These are phyloP conservation scores for Macrolepiota fuliginosa DNA, from an alignment of 768 basidiomycete genomes.

Conservation along the genomic window DNA sequence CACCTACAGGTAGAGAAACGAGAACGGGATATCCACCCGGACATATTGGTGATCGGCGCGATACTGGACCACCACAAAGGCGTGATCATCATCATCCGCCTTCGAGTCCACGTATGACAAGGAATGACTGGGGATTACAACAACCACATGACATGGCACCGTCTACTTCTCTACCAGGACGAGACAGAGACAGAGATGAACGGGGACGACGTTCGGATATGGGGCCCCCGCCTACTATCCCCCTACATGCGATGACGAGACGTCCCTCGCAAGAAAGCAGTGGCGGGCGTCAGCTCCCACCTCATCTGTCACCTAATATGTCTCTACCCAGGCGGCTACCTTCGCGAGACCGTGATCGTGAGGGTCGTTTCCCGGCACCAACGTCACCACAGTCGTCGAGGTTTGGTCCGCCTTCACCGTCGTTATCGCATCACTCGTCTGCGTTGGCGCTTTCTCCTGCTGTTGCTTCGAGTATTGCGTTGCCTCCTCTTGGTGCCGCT, in stretches of 20 bases:
- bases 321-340: constrained; percentile 36
- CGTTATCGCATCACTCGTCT: constrained; percentile 37
- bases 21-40: constrained; percentile 25
- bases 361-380: constrained; percentile 34
- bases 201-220: constrained; percentile 44
- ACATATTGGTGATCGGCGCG: constrained; percentile 25
- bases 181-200: constrained; percentile 29
- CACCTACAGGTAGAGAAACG: no score
- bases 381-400: constrained; percentile 30
- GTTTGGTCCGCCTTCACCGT: constrained; percentile 41
- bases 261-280: constrained; percentile 31
- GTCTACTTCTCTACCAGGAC: constrained; percentile 20
- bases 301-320: constrained; percentile 45
- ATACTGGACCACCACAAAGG: constrained; percentile 18
- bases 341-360: constrained; percentile 29
- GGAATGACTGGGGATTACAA: constrained; percentile 23
- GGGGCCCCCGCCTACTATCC: constrained; percentile 51
- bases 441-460: constrained; percentile 33
- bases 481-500: constrained; percentile 15
- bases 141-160: constrained; percentile 16
- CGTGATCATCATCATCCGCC: constrained; percentile 27
- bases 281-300: constrained; percentile 50
- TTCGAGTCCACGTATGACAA: constrained; percentile 32
- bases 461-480: background rate
- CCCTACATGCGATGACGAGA: constrained; percentile 31